Evolutionary conservation across 257 asterid species (phyloP).

Genomic region (Sherardia arvensis): DNA sequence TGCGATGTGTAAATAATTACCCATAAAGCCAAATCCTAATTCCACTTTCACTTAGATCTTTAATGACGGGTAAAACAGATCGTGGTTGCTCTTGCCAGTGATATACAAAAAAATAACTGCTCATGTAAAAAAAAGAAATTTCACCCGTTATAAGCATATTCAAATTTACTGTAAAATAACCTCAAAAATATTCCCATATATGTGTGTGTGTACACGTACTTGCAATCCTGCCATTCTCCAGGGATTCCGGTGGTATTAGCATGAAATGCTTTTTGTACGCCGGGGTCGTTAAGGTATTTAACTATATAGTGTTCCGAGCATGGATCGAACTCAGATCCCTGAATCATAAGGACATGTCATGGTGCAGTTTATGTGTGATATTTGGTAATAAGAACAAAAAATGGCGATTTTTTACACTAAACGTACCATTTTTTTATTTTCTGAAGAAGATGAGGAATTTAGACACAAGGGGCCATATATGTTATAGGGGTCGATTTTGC

Average conservation of each 20-base stretch:
- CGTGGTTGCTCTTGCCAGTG: conserved; percentile 35
- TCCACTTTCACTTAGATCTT: conserved; percentile 38
- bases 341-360: neutral
- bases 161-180: too few relatives aligned
- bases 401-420: neutral
- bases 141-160: neutral
- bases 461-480: conserved; percentile 49
- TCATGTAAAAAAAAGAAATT: neutral
- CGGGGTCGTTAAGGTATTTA: conserved; percentile 31
- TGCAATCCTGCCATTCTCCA: conserved; percentile 40
- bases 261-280: conserved; percentile 47
- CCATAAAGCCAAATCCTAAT: conserved; percentile 32
- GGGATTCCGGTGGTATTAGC: conserved; percentile 32
- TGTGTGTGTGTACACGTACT: conserved; percentile 15
- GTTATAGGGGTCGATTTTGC: conserved; percentile 22
- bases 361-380: neutral
- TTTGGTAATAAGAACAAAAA: neutral
- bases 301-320: conserved; percentile 29
- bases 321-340: conserved; percentile 44
- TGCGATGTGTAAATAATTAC: neutral
- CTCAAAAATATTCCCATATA: too few relatives aligned
- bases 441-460: neutral
- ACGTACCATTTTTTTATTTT: neutral
- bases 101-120: neutral
- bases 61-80: conserved; percentile 35